phyloP scores from a whole-genome alignment of 2,329 filamentous ascomycete genomes.

The Penicillium sp. region DNA sequence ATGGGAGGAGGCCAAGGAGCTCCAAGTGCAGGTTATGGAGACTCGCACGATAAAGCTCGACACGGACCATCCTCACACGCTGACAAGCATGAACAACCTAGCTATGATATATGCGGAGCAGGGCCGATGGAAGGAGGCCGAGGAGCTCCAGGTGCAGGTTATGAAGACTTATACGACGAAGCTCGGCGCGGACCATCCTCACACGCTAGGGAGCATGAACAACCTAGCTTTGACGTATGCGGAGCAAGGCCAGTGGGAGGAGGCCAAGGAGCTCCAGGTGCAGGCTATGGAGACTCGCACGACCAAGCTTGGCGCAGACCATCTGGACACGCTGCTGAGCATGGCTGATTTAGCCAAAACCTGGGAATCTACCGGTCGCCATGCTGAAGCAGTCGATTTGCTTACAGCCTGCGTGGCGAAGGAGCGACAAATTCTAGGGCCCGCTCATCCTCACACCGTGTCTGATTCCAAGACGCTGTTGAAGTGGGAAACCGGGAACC shows the following conservation, averaged over 20 bases:
- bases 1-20: background rate
- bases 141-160: background rate
- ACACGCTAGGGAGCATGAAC: background rate
- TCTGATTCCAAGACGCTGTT: accelerated
- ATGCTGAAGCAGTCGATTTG: background rate
- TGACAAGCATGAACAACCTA: background rate
- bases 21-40: background rate
- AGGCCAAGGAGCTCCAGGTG: background rate
- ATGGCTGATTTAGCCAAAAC: background rate
- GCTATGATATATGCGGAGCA: background rate
- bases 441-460: background rate
- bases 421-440: background rate
- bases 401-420: background rate
- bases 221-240: background rate
- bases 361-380: background rate
- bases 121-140: background rate
- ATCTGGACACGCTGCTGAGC: background rate
- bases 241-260: background rate
- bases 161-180: background rate
- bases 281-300: background rate
- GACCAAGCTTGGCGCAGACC: background rate
- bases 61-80: background rate
- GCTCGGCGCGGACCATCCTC: background rate
- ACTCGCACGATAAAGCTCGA: background rate
- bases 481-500: background rate